Evolutionary conservation across 2,329 filamentous ascomycete species (phyloP).

Genomic region (Didymella keratinophila): DNA sequence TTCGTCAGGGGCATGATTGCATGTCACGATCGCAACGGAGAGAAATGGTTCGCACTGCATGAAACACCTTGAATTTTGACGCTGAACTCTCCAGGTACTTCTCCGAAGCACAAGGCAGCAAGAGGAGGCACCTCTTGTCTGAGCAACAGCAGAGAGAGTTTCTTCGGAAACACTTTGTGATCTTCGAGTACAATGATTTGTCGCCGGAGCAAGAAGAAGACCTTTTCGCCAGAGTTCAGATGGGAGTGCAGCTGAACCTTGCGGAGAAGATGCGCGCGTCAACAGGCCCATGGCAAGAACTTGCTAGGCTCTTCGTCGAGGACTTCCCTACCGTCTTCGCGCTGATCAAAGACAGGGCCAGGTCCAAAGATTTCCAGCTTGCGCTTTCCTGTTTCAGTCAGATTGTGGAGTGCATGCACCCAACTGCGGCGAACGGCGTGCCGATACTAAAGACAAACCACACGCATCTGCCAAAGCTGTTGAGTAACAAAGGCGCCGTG

Average conservation of each 20-base stretch:
- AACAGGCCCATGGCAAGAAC: conserved; percentile 56
- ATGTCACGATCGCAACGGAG: conserved; percentile 51
- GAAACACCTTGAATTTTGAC: neutral
- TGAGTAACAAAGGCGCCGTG: conserved; percentile 36
- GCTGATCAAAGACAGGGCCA: conserved; percentile 39
- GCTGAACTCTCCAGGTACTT: conserved; percentile 38
- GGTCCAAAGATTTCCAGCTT: conserved; percentile 47
- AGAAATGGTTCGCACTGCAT: conserved; percentile 53
- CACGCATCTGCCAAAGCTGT: conserved; percentile 32
- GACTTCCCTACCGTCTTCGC: conserved; percentile 52
- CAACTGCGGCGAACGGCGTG: conserved; percentile 31
- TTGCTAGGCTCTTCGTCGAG: conserved; percentile 53
- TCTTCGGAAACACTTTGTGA: conserved; percentile 51
- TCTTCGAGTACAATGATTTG: conserved; percentile 55
- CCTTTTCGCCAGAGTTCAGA: conserved; percentile 58
- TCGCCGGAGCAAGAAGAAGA: conserved; percentile 56
- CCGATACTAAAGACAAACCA: conserved; percentile 37
- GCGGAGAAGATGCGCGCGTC: conserved; percentile 59
- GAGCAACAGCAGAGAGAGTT: conserved; percentile 50
- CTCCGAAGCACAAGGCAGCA: conserved; percentile 17
- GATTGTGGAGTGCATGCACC: conserved; percentile 47
- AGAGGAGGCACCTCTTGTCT: conserved; percentile 46
- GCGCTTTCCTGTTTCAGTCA: conserved; percentile 48
- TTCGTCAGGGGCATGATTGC: conserved; percentile 57
- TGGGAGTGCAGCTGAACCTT: conserved; percentile 54